Conservation (phyloP, 306 rosid species). For the Quercus dentata region DNA sequence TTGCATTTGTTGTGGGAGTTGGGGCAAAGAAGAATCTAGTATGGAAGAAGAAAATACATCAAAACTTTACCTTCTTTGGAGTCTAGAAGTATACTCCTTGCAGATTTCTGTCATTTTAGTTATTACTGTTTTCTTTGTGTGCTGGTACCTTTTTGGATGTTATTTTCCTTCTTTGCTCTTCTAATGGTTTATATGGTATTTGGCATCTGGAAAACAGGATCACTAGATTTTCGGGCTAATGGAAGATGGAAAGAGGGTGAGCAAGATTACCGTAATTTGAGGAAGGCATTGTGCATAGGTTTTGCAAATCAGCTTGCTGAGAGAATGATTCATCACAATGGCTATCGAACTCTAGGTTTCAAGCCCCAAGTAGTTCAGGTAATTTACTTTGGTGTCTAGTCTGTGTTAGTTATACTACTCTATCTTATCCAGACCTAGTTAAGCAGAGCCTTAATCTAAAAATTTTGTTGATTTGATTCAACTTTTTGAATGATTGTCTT, state of each 20-base stretch:
- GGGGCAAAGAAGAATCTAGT: not conserved
- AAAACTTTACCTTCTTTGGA: not conserved
- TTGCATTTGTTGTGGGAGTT: not conserved
- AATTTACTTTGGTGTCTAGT: conserved; percentile 17
- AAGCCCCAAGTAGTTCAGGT: conserved; percentile 95
- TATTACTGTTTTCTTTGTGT: not conserved
- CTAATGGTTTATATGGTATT: not conserved
- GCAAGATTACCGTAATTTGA: conserved; percentile 57
- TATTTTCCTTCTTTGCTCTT: not conserved
- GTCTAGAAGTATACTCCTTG: not conserved
- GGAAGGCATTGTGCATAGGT: conserved; percentile 89
- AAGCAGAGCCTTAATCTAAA: not conserved
- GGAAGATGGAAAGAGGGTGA: conserved; percentile 47
- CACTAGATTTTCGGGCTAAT: conserved; percentile 51
- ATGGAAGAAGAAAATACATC: not conserved
- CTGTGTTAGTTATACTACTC: not conserved
- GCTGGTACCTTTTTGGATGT: not conserved
- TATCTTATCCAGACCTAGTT: conserved; percentile 14
- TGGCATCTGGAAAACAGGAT: conserved; percentile 40
- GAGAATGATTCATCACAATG: conserved; percentile 94
- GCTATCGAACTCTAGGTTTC: conserved; percentile 87
- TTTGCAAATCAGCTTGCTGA: conserved; percentile 96
- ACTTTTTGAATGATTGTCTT: conserved; percentile 15
- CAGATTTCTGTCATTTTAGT: not conserved
- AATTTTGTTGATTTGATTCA: conserved; percentile 8